Conservation (phyloP, 1,139 yeast species). For the Tardiomyces depauwii region DNA sequence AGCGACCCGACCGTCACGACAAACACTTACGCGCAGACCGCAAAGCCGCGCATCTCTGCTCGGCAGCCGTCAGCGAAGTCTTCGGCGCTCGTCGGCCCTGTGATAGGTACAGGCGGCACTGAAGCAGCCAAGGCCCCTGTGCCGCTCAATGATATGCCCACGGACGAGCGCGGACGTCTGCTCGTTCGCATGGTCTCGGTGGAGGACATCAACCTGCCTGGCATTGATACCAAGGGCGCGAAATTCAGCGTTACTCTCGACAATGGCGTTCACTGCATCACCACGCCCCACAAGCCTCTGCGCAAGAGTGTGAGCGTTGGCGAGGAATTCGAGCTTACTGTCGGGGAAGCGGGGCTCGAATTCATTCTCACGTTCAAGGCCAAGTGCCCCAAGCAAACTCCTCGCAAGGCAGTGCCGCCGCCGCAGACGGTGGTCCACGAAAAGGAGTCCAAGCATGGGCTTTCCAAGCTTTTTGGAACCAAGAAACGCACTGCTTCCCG, state of each 20-base stretch:
- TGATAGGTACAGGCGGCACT: neutral
- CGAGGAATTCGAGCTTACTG: constrained; percentile 77
- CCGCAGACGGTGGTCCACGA: neutral
- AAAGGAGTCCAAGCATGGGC: neutral
- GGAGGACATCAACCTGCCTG: constrained; percentile 36
- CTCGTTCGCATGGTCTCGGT: constrained; percentile 58
- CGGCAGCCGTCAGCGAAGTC: neutral
- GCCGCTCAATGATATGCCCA: constrained; percentile 15
- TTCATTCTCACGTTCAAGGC: constrained; percentile 59
- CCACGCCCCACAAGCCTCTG: constrained; percentile 53
- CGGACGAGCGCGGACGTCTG: constrained; percentile 56
- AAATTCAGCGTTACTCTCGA: constrained; percentile 62
- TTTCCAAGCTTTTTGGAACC: neutral
- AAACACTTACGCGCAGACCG: neutral
- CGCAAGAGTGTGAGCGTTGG: constrained; percentile 33
- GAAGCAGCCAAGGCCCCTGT: neutral
- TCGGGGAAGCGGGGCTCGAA: constrained; percentile 43
- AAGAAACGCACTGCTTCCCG: neutral
- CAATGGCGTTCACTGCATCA: constrained; percentile 78
- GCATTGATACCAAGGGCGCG: constrained; percentile 33
- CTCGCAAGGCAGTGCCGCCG: constrained; percentile 3
- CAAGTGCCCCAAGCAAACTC: constrained; percentile 16
- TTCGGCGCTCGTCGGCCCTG: neutral
- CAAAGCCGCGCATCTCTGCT: neutral
- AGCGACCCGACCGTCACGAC: too few species aligned